These are phyloP conservation scores for Yamagishiella unicocca DNA, from an alignment of 139 green algal genomes.

Conservation along the genomic window DNA sequence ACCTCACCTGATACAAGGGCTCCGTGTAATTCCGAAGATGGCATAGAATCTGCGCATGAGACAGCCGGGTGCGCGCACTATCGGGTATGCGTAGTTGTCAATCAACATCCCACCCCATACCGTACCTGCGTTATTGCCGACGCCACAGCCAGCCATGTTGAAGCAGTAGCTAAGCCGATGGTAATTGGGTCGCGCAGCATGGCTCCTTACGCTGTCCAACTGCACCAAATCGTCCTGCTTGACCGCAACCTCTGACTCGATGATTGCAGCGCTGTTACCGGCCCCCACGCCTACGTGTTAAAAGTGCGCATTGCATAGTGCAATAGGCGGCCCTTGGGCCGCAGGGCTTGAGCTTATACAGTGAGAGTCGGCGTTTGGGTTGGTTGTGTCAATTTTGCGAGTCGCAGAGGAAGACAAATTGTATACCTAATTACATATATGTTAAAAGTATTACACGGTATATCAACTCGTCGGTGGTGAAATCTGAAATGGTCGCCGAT, in stretches of 20 bases:
- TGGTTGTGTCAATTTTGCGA: too few relatives aligned
- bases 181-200: constrained; percentile 50
- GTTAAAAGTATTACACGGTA: too few relatives aligned
- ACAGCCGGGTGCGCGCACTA: not conserved
- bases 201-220: not conserved
- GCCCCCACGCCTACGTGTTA: too few relatives aligned
- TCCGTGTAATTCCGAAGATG: constrained; percentile 95
- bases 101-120: not conserved
- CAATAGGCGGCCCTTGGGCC: constrained; percentile 2
- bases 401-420: too few relatives aligned
- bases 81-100: not conserved
- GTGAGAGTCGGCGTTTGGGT: not conserved
- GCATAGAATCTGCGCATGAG: constrained; percentile 82
- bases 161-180: constrained; percentile 21
- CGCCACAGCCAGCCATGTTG: constrained; percentile 25
- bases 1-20: constrained; percentile 86
- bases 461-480: too few relatives aligned
- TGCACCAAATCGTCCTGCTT: not conserved
- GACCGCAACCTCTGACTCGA: constrained; percentile 1
- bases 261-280: not conserved
- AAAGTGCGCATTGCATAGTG: not conserved
- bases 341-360: not conserved
- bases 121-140: constrained; percentile 53
- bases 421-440: too few relatives aligned
- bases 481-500: too few relatives aligned